Evolutionary conservation across 352 stramenopile species (phyloP), one percentile per base, ranked within the genome.

Genomic region (Pythium vanterpoolii): DNA sequence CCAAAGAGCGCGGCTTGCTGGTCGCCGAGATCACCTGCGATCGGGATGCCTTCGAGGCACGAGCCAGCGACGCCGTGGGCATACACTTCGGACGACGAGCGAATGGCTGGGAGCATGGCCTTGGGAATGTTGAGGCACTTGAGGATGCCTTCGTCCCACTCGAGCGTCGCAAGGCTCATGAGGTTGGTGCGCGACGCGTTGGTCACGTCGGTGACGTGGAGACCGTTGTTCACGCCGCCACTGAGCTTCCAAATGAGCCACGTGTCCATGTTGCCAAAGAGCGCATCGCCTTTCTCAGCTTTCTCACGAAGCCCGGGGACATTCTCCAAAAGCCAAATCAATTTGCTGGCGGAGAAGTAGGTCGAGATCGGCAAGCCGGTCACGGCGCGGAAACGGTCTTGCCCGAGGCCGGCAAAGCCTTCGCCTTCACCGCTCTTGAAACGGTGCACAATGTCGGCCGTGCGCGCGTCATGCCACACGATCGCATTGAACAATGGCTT

Each of bases 251-350:
- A 98, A 55, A 98, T 79, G 43, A 99, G 78, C 96, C 96, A 99
- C 5, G 92, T 97, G 80, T 99, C 97, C 50, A 99, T 97, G 48
- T 97, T 99, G 43, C 97, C 97, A 66, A 99, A 99, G 39, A 98
- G 63, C 44, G 91, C 90, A 19, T 98, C 70, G 14, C 82, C 81
- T 24, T 79, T 66, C 62, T 93, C 78, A 23, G 97, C 74, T 73
- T 97, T 97, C 19, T 78, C 73, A 44, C 83, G 77, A 19, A 99
- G 64, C 18, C 83, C 82, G 6, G 80, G 72, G 6, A 99, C 83
- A 68, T 98, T 98, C 57, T 98, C 93, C 13, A 99, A 75, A 39
- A 99, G 77, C 97, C 96, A 99, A 58, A 95, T 90, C 49, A 99
- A 86, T 74, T 99, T 99, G 34, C 96, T 97, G 21, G 86, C 97